Conservation (phyloP, 192 early-diverging fungal genomes). For the Umbelopsis vinacea region DNA sequence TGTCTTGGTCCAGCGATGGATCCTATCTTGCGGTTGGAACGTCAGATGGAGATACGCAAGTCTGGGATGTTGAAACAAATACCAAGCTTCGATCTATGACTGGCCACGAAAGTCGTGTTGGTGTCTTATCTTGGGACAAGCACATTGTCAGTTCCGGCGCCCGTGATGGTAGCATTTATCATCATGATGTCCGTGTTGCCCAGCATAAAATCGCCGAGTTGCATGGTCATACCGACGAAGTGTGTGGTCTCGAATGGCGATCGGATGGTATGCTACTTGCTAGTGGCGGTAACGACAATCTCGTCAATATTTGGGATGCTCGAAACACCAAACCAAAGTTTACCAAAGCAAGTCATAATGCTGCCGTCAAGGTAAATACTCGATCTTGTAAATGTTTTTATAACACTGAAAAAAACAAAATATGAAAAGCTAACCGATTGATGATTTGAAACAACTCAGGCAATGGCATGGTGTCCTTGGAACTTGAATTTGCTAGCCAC, state of each 20-base stretch:
- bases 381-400: too few species aligned
- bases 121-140: slow-evolving; percentile 85
- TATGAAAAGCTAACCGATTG: slow-evolving; percentile 45
- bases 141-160: slow-evolving; percentile 84
- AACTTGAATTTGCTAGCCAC: slow-evolving; percentile 81
- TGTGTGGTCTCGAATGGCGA: slow-evolving; percentile 92
- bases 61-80: slow-evolving; percentile 86
- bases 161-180: slow-evolving; percentile 89
- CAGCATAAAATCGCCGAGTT: slow-evolving; percentile 81
- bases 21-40: slow-evolving; percentile 72
- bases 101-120: slow-evolving; percentile 80
- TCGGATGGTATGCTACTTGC: slow-evolving; percentile 80
- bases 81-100: slow-evolving; percentile 81
- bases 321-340: slow-evolving; percentile 66
- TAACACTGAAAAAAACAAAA: too few species aligned
- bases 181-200: slow-evolving; percentile 92
- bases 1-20: slow-evolving; percentile 79
- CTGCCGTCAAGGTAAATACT: slow-evolving; percentile 83
- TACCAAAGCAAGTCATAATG: slow-evolving; percentile 75
- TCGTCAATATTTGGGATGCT: slow-evolving; percentile 89
- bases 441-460: slow-evolving; percentile 51
- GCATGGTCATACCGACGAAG: slow-evolving; percentile 71
- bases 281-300: slow-evolving; percentile 94
- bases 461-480: slow-evolving; percentile 96
- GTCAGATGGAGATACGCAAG: slow-evolving; percentile 79